These are phyloP conservation scores for Pseudogymnoascus destructans DNA, from an alignment of 2,329 filamentous ascomycete species.

Conservation along the genomic window DNA sequence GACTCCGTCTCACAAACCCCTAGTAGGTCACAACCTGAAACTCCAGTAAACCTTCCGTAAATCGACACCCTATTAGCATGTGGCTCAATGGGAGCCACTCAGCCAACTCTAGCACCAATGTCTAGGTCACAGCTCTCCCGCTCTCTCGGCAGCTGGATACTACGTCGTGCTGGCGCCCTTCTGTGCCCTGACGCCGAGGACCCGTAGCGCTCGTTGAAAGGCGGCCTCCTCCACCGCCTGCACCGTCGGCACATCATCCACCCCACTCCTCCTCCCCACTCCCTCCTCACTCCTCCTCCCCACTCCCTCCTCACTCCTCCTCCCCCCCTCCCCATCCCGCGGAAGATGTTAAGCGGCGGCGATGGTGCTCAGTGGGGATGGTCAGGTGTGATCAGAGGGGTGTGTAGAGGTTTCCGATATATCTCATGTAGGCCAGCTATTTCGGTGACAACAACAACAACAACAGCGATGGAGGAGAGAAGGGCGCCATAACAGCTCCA, in stretches of 20 bases:
- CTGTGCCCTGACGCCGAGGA: no score
- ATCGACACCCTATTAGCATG: background rate
- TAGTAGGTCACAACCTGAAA: background rate
- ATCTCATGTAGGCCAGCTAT: background rate
- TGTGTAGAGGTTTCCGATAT: background rate
- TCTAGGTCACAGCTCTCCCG: no score
- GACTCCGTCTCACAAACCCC: background rate
- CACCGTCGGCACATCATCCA: background rate
- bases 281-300: no score
- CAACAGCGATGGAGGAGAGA: background rate
- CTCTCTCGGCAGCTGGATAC: background rate
- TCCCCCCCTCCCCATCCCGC: background rate
- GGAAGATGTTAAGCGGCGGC: background rate
- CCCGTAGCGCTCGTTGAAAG: no score
- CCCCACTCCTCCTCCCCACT: no score
- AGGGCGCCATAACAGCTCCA: background rate
- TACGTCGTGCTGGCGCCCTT: background rate
- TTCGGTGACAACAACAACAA: background rate
- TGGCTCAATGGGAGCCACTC: background rate
- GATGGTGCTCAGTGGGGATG: background rate
- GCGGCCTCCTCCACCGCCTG: background rate
- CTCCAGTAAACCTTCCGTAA: background rate
- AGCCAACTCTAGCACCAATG: background rate
- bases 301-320: background rate
- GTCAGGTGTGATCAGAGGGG: background rate